Percentiles rank a stretch among this genome's conserved stretches.
Evolutionary conservation across 2,329 filamentous ascomycete species (phyloP).

Genomic region (Xylaria sp.): DNA sequence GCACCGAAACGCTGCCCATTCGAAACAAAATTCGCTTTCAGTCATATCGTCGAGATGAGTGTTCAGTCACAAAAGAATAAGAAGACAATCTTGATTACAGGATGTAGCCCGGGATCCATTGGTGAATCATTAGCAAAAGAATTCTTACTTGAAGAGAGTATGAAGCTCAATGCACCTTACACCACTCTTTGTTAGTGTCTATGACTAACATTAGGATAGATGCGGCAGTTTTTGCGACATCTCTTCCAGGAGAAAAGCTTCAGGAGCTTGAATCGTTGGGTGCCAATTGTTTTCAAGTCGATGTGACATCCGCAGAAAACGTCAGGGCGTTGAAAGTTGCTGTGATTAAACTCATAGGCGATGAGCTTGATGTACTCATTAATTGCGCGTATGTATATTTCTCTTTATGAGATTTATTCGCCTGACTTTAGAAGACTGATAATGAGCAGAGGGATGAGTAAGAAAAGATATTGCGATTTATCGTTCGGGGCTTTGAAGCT

Average conservation of each 20-base stretch:
- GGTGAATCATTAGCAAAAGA: constrained; percentile 33
- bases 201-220: constrained; percentile 14
- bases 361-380: constrained; percentile 32
- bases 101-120: constrained; percentile 33
- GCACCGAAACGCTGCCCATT: background rate
- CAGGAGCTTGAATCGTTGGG: constrained; percentile 21
- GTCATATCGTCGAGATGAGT: constrained; percentile 18
- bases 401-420: background rate
- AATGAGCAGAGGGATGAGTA: constrained; percentile 21
- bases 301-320: constrained; percentile 28
- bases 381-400: constrained; percentile 33
- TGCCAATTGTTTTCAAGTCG: constrained; percentile 20
- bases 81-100: constrained; percentile 31
- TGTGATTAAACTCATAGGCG: constrained; percentile 14
- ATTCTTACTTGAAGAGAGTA: constrained; percentile 26
- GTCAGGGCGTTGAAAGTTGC: constrained; percentile 13
- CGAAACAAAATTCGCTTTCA: background rate
- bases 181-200: background rate
- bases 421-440: background rate
- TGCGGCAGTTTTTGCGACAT: constrained; percentile 25
- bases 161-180: background rate
- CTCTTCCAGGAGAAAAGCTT: constrained; percentile 27
- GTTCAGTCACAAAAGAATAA: constrained; percentile 7
- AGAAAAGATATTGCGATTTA: background rate
- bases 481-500: background rate